A percentile compares a stretch with the other conserved stretches of the same genome.
phyloP scores from a whole-genome alignment of 306 rosid species.

The Citrullus colocynthis region DNA sequence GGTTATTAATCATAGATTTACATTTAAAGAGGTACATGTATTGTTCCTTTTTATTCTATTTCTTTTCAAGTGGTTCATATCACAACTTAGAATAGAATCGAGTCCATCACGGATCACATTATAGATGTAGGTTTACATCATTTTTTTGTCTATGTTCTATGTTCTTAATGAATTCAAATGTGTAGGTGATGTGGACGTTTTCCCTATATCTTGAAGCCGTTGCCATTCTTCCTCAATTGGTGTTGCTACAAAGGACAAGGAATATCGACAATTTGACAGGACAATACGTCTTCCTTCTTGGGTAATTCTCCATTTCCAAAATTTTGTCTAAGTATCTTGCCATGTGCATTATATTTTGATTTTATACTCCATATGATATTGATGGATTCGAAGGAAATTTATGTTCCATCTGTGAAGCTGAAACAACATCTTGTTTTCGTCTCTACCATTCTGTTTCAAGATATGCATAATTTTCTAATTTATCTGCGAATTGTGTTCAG shows the following conservation, averaged over 20 bases:
- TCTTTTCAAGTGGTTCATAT: neutral
- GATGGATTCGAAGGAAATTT: neutral
- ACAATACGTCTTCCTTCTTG: slow-evolving; percentile 76
- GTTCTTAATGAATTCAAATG: slow-evolving; percentile 12
- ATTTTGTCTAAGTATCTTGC: neutral
- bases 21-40: slow-evolving; percentile 56
- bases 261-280: slow-evolving; percentile 92
- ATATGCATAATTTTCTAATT: neutral
- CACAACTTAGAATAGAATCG: neutral
- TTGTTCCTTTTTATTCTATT: neutral
- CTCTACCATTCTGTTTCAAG: neutral
- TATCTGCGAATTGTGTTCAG: neutral
- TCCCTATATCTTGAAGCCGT: slow-evolving; percentile 86
- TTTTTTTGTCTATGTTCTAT: neutral
- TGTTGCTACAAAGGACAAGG: slow-evolving; percentile 73
- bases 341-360: neutral
- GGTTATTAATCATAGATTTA: slow-evolving; percentile 56
- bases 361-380: neutral
- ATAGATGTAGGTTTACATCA: neutral
- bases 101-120: neutral
- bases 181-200: slow-evolving; percentile 81
- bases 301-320: slow-evolving; percentile 32
- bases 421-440: neutral
- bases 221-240: slow-evolving; percentile 83
- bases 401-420: slow-evolving; percentile 1